Conservation (phyloP, 1,284 basidiomycete species). For the Ustilago cynodontis region DNA sequence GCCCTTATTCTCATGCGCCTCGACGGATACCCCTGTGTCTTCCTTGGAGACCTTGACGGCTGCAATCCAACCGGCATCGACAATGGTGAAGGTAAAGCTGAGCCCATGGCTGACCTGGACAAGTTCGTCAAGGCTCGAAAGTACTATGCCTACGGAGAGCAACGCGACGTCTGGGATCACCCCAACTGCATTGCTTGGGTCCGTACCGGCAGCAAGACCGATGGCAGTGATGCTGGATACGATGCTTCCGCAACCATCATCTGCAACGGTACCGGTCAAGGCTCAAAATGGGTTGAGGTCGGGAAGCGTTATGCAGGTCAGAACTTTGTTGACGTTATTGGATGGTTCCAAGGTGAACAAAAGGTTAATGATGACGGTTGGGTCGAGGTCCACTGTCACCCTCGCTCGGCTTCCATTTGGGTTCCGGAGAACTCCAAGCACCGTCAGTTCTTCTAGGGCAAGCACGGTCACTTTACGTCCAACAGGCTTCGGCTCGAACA, state of each 20-base stretch:
- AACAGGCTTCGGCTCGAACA: neutral
- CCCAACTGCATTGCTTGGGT: slow-evolving; percentile 58
- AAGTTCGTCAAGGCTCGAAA: slow-evolving; percentile 74
- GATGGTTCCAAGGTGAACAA: slow-evolving; percentile 53
- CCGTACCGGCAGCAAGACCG: slow-evolving; percentile 38
- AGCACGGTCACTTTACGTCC: too few species aligned
- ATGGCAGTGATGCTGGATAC: slow-evolving; percentile 38
- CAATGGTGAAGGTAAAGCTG: slow-evolving; percentile 70
- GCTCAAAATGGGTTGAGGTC: slow-evolving; percentile 57
- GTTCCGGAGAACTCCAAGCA: slow-evolving; percentile 52
- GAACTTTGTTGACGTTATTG: slow-evolving; percentile 56
- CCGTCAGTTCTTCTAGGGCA: slow-evolving; percentile 31
- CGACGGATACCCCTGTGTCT: slow-evolving; percentile 91
- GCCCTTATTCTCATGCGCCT: slow-evolving; percentile 85
- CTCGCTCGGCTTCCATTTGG: slow-evolving; percentile 51
- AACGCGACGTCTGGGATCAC: slow-evolving; percentile 69
- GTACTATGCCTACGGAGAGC: slow-evolving; percentile 74
- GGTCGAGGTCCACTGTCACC: slow-evolving; percentile 50
- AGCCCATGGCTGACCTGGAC: slow-evolving; percentile 60
- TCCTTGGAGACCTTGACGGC: slow-evolving; percentile 87
- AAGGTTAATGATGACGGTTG: slow-evolving; percentile 59
- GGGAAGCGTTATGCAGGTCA: slow-evolving; percentile 51
- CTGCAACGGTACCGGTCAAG: slow-evolving; percentile 53
- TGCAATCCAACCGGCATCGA: slow-evolving; percentile 54
- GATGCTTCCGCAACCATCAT: slow-evolving; percentile 60